Evolutionary conservation across 495 filamentous ascomycete species (phyloP).

Genomic region (Friedmanniomyces endolithicus): DNA sequence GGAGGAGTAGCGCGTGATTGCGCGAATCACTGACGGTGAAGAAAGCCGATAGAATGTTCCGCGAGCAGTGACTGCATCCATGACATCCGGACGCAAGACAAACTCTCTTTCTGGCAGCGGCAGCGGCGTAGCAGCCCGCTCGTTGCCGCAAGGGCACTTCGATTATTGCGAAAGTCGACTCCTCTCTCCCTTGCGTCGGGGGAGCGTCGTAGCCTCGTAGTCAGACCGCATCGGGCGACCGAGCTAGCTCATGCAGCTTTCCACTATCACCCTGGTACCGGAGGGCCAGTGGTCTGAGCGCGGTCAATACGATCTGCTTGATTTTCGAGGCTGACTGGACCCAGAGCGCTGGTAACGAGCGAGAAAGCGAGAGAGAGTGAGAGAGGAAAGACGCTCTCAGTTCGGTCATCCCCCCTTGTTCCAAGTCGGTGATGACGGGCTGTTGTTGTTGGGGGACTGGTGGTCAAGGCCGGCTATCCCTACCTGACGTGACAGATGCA

Average conservation of each 20-base stretch:
- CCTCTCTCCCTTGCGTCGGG: constrained; percentile 10
- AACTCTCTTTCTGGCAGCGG: too few relatives aligned
- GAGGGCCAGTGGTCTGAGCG: constrained; percentile 19
- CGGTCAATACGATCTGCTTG: constrained; percentile 19
- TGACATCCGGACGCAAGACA: too few relatives aligned
- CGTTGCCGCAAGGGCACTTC: constrained; percentile 3
- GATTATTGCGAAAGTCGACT: background rate
- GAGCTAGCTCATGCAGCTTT: constrained; percentile 16
- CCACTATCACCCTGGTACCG: constrained; percentile 14
- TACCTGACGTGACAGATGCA: constrained; percentile 12
- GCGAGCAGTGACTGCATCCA: background rate
- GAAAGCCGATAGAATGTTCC: background rate
- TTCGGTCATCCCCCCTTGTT: too few relatives aligned
- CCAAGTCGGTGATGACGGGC: constrained; percentile 13
- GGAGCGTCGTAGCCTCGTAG: constrained; percentile 9
- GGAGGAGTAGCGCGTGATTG: background rate
- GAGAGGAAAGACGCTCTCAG: too few relatives aligned
- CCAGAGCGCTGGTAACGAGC: constrained; percentile 14
- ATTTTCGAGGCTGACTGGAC: constrained; percentile 20
- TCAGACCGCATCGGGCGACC: constrained; percentile 13
- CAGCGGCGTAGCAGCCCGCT: too few relatives aligned
- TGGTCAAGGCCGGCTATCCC: constrained; percentile 12
- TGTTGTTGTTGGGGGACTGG: background rate
- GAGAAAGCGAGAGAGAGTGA: background rate
- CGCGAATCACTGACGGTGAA: background rate